Percentiles rank a stretch among this genome's conserved stretches.
phyloP scores from a whole-genome alignment of 345 rosid species.

The Kernera saxatilis region DNA sequence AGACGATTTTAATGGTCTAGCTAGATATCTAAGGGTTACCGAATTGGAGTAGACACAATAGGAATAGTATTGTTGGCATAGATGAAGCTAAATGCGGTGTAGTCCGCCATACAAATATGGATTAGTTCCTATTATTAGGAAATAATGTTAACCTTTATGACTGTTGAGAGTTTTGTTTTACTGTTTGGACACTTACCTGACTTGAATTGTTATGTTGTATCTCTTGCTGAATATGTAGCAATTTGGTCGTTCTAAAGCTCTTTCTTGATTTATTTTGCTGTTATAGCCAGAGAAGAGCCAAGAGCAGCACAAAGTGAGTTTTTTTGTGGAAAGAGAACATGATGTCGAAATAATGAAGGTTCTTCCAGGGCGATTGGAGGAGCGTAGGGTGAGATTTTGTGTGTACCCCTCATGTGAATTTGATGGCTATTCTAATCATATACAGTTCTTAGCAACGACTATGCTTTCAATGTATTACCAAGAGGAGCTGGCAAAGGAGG shows the following conservation, averaged over 20 bases:
- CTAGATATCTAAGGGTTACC: neutral
- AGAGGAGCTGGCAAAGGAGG: constrained; percentile 85
- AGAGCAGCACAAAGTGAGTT: constrained; percentile 81
- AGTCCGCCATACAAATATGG: neutral
- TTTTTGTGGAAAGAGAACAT: constrained; percentile 48
- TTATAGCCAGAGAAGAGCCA: constrained; percentile 66
- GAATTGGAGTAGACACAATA: neutral
- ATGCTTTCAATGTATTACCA: constrained; percentile 75
- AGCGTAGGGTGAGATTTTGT: constrained; percentile 54
- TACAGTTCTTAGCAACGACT: constrained; percentile 47
- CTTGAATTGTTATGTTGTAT: neutral
- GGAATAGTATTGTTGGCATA: neutral
- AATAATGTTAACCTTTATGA: neutral
- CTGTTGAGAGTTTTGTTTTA: neutral
- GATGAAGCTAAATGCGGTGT: neutral
- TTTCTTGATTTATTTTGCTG: neutral
- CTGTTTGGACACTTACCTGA: neutral
- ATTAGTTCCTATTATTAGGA: neutral
- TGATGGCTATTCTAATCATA: neutral
- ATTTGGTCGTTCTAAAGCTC: neutral
- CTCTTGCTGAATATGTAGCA: neutral
- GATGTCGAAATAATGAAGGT: constrained; percentile 44
- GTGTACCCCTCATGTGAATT: neutral
- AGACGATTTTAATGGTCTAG: neutral
- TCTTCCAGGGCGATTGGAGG: constrained; percentile 50